These are phyloP conservation scores for Tetragonia tetragonoides DNA, from an alignment of 148 eudicot genomes.

Conservation along the genomic window DNA sequence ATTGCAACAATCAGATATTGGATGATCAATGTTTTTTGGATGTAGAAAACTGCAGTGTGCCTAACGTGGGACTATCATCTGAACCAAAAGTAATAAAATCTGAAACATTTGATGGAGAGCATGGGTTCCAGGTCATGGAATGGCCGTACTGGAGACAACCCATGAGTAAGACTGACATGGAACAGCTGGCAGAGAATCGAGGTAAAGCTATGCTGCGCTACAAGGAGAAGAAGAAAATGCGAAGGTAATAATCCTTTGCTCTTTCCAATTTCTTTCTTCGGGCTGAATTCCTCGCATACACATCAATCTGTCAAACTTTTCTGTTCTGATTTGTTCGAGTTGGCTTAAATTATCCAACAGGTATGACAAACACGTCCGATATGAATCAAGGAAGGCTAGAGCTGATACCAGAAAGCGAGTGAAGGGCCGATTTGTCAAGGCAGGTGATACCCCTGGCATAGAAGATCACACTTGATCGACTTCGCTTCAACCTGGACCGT, in stretches of 20 bases:
- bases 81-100: constrained; percentile 17
- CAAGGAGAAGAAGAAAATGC: constrained; percentile 36
- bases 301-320: too few relatives aligned
- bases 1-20: constrained; percentile 16
- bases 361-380: constrained; percentile 32
- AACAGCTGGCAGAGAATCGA: constrained; percentile 32
- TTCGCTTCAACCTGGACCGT: neutral
- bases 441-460: constrained; percentile 8
- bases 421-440: constrained; percentile 34
- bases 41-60: constrained; percentile 15
- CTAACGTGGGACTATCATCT: constrained; percentile 8
- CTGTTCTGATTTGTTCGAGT: too few relatives aligned
- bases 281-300: too few relatives aligned
- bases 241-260: constrained; percentile 18
- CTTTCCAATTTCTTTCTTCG: too few relatives aligned
- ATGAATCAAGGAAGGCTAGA: constrained; percentile 36
- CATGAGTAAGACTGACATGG: constrained; percentile 24
- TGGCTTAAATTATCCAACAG: constrained; percentile 8
- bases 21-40: constrained; percentile 13
- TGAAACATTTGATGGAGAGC: constrained; percentile 22
- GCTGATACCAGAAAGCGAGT: constrained; percentile 33
- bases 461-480: constrained; percentile 6
- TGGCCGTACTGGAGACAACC: constrained; percentile 32
- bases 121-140: constrained; percentile 25
- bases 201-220: constrained; percentile 36